Conservation (phyloP, 305 asterid genomes). For the Fraxinus angustifolia region DNA sequence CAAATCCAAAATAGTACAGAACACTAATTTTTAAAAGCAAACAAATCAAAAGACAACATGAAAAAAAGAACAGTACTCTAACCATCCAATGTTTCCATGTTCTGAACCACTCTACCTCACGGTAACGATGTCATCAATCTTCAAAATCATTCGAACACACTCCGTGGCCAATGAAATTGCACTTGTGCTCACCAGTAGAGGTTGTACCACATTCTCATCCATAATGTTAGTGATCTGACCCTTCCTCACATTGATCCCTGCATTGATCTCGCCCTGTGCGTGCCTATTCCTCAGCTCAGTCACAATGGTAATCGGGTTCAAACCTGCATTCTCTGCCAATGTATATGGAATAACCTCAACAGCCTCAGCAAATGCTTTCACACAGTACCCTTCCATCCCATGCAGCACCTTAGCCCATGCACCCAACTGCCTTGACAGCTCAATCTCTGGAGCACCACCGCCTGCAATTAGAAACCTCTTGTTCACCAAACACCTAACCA, state of each 20-base stretch:
- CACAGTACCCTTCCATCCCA: constrained; percentile 97
- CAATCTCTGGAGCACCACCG: not conserved
- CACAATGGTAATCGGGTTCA: constrained; percentile 88
- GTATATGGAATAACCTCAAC: constrained; percentile 94
- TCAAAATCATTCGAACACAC: constrained; percentile 95
- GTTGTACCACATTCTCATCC: constrained; percentile 99
- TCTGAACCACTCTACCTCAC: constrained; percentile 62
- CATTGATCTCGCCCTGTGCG: constrained; percentile 89
- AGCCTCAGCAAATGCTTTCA: constrained; percentile 87
- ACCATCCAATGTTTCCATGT: constrained; percentile 11
- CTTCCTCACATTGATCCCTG: constrained; percentile 99
- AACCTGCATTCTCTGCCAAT: constrained; percentile 92
- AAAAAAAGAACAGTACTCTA: constrained; percentile 23
- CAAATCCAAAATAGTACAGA: too few relatives aligned
- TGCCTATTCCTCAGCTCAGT: constrained; percentile 97
- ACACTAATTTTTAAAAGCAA: constrained; percentile 19
- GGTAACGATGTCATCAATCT: constrained; percentile 95
- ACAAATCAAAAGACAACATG: constrained; percentile 22
- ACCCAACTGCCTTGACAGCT: constrained; percentile 29
- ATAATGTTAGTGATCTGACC: constrained; percentile 92
- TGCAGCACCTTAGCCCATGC: constrained; percentile 94
- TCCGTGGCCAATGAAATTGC: constrained; percentile 83
- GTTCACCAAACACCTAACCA: not conserved
- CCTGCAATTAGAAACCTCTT: not conserved
- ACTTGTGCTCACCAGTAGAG: constrained; percentile 93